Evolutionary conservation across 2,329 filamentous ascomycete genomes (phyloP).

Genomic region (Clarireedia homoeocarpa): DNA sequence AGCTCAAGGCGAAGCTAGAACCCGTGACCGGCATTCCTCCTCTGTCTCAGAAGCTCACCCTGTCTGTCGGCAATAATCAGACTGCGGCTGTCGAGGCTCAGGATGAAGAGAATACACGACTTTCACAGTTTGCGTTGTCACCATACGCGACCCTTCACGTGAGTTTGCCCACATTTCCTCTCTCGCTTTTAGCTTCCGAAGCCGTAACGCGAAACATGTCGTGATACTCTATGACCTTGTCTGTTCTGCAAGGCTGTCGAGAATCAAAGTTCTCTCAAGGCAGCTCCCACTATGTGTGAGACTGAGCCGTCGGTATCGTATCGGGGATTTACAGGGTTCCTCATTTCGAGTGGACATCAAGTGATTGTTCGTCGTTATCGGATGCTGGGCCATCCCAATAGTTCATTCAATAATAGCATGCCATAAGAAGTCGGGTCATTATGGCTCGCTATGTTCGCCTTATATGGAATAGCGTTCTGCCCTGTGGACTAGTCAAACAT

Average conservation of each 20-base stretch:
- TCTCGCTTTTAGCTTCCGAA: slow-evolving; percentile 5
- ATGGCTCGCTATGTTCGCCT: not conserved
- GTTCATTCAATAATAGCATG: slow-evolving; percentile 5
- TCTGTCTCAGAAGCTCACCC: slow-evolving; percentile 63
- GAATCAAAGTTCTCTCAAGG: not conserved
- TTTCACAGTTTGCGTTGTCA: slow-evolving; percentile 58
- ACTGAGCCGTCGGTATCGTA: slow-evolving; percentile 4
- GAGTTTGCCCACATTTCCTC: slow-evolving; percentile 37
- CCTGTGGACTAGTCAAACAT: slow-evolving; percentile 1
- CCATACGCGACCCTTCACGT: slow-evolving; percentile 75
- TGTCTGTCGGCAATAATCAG: slow-evolving; percentile 57
- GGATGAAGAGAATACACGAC: slow-evolving; percentile 63
- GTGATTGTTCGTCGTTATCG: slow-evolving; percentile 3
- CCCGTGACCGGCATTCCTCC: slow-evolving; percentile 89
- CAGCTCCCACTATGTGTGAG: not conserved
- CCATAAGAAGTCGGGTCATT: not conserved
- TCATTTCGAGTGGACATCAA: not conserved
- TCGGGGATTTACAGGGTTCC: not conserved
- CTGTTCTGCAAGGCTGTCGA: slow-evolving; percentile 7
- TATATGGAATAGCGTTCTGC: not conserved
- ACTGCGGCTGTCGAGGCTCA: slow-evolving; percentile 57
- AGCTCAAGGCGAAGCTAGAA: slow-evolving; percentile 82
- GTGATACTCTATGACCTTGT: slow-evolving; percentile 10
- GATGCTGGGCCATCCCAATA: slow-evolving; percentile 4
- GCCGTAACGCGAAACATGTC: slow-evolving; percentile 10